Conservation (phyloP, 345 rosid genomes). For the Cochlearia excelsa region DNA sequence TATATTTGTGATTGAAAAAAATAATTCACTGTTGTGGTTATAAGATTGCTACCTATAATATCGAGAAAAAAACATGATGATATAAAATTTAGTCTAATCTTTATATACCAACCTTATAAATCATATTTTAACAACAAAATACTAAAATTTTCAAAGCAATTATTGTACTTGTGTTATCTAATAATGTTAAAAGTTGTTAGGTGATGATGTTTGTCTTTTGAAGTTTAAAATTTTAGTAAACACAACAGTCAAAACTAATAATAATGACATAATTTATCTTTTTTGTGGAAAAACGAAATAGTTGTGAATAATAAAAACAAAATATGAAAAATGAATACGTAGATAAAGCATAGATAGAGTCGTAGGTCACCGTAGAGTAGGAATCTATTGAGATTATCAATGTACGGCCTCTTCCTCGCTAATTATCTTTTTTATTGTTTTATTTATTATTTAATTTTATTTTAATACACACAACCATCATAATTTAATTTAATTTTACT, state of each 20-base stretch:
- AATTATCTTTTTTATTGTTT: constrained; percentile 9
- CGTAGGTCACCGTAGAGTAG: constrained; percentile 27
- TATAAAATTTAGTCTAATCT: constrained; percentile 3
- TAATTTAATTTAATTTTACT: too few species aligned
- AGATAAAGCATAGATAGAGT: constrained; percentile 24
- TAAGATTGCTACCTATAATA: not conserved
- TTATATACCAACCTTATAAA: constrained; percentile 24
- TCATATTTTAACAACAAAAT: not conserved
- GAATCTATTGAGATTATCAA: constrained; percentile 30
- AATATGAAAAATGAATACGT: constrained; percentile 19
- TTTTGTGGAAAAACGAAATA: constrained; percentile 17
- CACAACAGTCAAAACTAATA: constrained; percentile 26
- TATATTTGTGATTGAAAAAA: too few species aligned
- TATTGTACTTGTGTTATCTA: constrained; percentile 26
- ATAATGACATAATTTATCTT: constrained; percentile 22
- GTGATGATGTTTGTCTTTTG: not conserved
- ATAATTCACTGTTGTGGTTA: constrained; percentile 15
- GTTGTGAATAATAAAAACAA: constrained; percentile 18
- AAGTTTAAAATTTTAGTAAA: not conserved
- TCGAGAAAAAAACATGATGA: constrained; percentile 16
- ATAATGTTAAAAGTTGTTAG: constrained; percentile 14
- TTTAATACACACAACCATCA: too few species aligned
- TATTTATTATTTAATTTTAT: too few species aligned
- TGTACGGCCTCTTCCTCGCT: constrained; percentile 31
- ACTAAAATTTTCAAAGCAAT: not conserved